Percentiles rank a stretch among this genome's conserved stretches.
Evolutionary conservation across 1,284 basidiomycete species (phyloP).

Genomic region (Fereydounia khargensis): DNA sequence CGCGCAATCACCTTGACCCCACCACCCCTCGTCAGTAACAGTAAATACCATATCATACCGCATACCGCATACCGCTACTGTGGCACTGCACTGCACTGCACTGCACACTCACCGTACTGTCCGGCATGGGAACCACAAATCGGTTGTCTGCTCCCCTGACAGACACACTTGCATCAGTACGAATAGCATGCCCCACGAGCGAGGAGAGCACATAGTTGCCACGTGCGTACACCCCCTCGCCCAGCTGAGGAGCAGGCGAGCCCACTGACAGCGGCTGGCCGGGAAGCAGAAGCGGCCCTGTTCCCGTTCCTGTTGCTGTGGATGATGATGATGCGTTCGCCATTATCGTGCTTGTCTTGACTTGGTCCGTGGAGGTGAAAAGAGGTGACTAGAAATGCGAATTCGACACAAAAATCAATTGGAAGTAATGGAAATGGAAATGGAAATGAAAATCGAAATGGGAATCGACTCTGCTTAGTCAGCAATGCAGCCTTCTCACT

Average conservation of each 20-base stretch:
- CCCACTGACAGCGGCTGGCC: constrained; percentile 32
- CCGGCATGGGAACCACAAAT: constrained; percentile 38
- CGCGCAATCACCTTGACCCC: constrained; percentile 72
- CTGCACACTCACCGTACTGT: constrained; percentile 40
- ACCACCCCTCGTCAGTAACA: no score
- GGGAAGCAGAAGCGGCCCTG: constrained; percentile 22
- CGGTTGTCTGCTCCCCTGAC: constrained; percentile 25
- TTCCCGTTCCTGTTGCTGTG: constrained; percentile 3
- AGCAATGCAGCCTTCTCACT: no score
- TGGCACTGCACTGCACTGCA: no score
- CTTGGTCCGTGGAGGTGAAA: no score
- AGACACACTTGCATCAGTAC: constrained; percentile 1
- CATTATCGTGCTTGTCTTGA: no score
- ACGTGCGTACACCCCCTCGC: constrained; percentile 37
- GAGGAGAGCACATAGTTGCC: constrained; percentile 43
- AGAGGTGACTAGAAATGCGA: no score
- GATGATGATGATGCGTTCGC: constrained; percentile 6
- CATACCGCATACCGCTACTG: no score
- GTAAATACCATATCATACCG: no score
- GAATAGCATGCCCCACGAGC: constrained; percentile 32
- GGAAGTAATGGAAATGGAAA: neutral
- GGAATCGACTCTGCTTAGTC: no score
- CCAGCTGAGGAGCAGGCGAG: constrained; percentile 16
- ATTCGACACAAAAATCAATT: no score
- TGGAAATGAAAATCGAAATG: neutral